phyloP scores from a whole-genome alignment of 2,329 filamentous ascomycete species.

The Cyphellophora attinorum region DNA sequence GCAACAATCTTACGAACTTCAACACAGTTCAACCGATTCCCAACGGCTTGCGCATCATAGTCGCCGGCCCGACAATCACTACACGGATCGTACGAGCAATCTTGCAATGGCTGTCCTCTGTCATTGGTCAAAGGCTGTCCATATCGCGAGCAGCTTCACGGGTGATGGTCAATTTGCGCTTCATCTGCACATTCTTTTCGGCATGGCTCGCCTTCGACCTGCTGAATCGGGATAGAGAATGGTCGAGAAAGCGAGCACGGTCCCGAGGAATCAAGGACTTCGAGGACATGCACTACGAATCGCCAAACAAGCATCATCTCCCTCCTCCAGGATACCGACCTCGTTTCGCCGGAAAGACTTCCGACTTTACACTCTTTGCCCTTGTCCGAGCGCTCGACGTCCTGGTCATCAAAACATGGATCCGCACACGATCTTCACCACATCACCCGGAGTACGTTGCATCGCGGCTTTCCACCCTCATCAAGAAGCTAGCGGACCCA shows the following conservation, averaged over 20 bases:
- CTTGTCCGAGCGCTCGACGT: slow-evolving; percentile 64
- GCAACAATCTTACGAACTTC: slow-evolving; percentile 14
- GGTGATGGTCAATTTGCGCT: slow-evolving; percentile 18
- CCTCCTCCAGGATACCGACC: slow-evolving; percentile 17
- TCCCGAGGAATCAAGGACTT: slow-evolving; percentile 7
- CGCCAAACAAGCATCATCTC: slow-evolving; percentile 10
- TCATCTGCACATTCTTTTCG: slow-evolving; percentile 37
- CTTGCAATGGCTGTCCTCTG: slow-evolving; percentile 19
- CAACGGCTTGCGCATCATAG: slow-evolving; percentile 35
- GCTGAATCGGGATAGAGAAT: slow-evolving; percentile 29
- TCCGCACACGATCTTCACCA: slow-evolving; percentile 27
- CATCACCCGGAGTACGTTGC: slow-evolving; percentile 16
- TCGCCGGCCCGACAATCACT: slow-evolving; percentile 42
- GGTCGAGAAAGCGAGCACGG: slow-evolving; percentile 13
- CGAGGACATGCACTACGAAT: slow-evolving; percentile 5
- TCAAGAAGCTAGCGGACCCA: slow-evolving; percentile 49
- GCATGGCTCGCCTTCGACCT: slow-evolving; percentile 40
- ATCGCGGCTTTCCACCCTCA: slow-evolving; percentile 28
- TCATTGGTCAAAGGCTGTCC: slow-evolving; percentile 8
- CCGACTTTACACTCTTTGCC: slow-evolving; percentile 76
- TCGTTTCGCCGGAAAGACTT: slow-evolving; percentile 57
- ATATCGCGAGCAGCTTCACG: not conserved
- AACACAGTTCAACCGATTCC: slow-evolving; percentile 19
- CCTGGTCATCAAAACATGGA: slow-evolving; percentile 57
- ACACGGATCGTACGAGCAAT: slow-evolving; percentile 22